Base-by-base conservation (phyloP, 2,329 filamentous ascomycete species). In the Penicillium palitans region DNA sequence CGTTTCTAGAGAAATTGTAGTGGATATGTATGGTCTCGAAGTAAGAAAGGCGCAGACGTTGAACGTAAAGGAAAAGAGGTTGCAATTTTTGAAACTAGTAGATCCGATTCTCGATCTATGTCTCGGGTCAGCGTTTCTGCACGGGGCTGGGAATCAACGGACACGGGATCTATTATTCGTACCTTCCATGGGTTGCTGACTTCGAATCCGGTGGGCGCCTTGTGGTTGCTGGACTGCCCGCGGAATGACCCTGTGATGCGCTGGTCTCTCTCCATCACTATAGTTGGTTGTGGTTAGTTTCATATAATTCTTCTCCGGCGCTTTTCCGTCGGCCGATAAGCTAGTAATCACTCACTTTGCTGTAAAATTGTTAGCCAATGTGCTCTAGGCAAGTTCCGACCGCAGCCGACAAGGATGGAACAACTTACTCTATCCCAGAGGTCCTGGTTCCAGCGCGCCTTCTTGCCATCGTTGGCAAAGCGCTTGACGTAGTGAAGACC, bases 121-220 rank as follows among this genome's bases (percentile, higher is more conserved):
- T 45, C n/a, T 15, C 10, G 17, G 9, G 48, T 73, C 57, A 76
- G 66, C 41, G 45, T 46, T 19, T 46, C 17, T 24, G 48, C 10
- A 44, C 19, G n/a, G 2, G 17, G 8, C 13, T 1, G 15, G 29
- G 13, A 37, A 24, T 15, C 5, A 12, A 9, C 37, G 24, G 19
- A 33, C 29, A 10, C 2, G 9, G 4, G 19, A 39, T 42, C 6
- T 31, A 9, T 54, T 12, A 17, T 61, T 59, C 68, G 50, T 80
- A 87, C 85, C 81, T 83, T 85, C 86, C 86, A 88, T 62, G 83
- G 83, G 75, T 87, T 87, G 81, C 83, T 88, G 69, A 87, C 72
- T 74, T 87, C 85, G 76, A 88, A 88, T 60, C 85, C 85, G 57
- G 78, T 74, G 29, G 85, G 85, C 31, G 86, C 86, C 58, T 77